Evolutionary conservation across 495 filamentous ascomycete species (phyloP).

Genomic region (Penicillium silybi): DNA sequence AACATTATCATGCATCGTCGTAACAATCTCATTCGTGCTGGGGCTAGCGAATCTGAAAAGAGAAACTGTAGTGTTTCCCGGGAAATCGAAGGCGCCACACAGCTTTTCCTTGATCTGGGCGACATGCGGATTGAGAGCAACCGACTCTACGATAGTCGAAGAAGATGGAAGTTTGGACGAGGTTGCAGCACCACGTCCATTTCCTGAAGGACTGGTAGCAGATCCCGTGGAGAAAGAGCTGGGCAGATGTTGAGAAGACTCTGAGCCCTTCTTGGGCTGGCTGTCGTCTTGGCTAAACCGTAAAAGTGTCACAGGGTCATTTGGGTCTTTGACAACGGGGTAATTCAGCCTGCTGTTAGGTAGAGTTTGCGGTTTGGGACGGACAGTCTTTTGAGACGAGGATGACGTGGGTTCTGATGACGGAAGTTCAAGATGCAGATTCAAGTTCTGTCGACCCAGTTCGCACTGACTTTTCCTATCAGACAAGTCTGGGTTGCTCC

Average conservation of each 20-base stretch:
- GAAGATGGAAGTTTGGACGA: slow-evolving; percentile 22
- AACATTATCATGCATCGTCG: slow-evolving; percentile 30
- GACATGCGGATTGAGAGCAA: slow-evolving; percentile 17
- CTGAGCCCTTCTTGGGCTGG: slow-evolving; percentile 31
- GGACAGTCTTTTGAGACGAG: slow-evolving; percentile 30
- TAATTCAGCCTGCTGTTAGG: slow-evolving; percentile 52
- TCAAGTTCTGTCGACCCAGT: neutral
- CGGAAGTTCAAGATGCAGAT: neutral
- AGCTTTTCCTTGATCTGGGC: slow-evolving; percentile 22
- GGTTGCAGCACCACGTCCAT: slow-evolving; percentile 4
- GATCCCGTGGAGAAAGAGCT: slow-evolving; percentile 14
- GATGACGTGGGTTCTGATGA: slow-evolving; percentile 19
- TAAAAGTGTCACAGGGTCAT: slow-evolving; percentile 58
- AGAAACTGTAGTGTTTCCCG: slow-evolving; percentile 12
- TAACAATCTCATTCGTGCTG: slow-evolving; percentile 21
- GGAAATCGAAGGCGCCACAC: slow-evolving; percentile 29
- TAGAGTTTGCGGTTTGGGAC: slow-evolving; percentile 13
- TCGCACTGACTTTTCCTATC: neutral
- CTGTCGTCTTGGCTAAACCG: slow-evolving; percentile 65
- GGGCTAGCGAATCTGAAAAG: slow-evolving; percentile 29
- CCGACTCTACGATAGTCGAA: slow-evolving; percentile 12
- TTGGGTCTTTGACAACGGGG: slow-evolving; percentile 75
- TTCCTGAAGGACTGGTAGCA: slow-evolving; percentile 3
- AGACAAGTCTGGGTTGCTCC: slow-evolving; percentile 3
- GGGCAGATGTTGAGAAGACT: slow-evolving; percentile 20